These are phyloP conservation scores for Onygena corvina DNA, from an alignment of 2,329 filamentous ascomycete species.

Conservation along the genomic window DNA sequence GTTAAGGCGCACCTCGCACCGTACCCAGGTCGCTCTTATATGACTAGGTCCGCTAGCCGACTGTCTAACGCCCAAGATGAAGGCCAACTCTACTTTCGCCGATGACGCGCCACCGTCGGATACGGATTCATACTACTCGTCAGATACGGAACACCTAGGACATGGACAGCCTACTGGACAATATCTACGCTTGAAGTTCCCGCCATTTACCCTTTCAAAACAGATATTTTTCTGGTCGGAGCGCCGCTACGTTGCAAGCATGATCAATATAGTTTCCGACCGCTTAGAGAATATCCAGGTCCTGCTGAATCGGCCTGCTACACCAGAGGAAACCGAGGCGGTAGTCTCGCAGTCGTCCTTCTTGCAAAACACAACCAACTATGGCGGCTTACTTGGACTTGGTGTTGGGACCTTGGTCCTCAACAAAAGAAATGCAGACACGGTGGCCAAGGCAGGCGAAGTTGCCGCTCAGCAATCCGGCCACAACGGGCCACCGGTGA, in stretches of 20 bases:
- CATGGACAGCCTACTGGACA: constrained; percentile 9
- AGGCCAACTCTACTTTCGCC: not conserved
- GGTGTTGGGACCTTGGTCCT: constrained; percentile 12
- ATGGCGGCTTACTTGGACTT: constrained; percentile 11
- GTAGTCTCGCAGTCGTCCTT: constrained; percentile 17
- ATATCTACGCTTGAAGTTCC: constrained; percentile 19
- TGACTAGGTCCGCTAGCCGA: too few relatives aligned
- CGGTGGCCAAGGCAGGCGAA: not conserved
- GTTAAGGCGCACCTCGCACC: too few relatives aligned
- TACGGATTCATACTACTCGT: constrained; percentile 11
- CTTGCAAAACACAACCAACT: not conserved
- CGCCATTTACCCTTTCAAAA: constrained; percentile 21
- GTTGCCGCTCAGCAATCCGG: not conserved
- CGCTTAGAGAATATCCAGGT: constrained; percentile 19
- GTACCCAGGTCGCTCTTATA: too few relatives aligned
- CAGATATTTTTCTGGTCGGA: constrained; percentile 22
- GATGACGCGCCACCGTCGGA: constrained; percentile 10
- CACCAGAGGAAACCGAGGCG: constrained; percentile 28
- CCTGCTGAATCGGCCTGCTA: constrained; percentile 20
- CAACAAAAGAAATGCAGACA: not conserved
- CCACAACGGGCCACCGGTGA: constrained; percentile 3
- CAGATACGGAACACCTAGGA: not conserved
- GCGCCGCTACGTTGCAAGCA: constrained; percentile 16
- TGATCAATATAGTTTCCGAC: constrained; percentile 10
- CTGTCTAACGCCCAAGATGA: not conserved